Conservation (phyloP, 2,329 filamentous ascomycete species). For the Talaromyces atroroseus region DNA sequence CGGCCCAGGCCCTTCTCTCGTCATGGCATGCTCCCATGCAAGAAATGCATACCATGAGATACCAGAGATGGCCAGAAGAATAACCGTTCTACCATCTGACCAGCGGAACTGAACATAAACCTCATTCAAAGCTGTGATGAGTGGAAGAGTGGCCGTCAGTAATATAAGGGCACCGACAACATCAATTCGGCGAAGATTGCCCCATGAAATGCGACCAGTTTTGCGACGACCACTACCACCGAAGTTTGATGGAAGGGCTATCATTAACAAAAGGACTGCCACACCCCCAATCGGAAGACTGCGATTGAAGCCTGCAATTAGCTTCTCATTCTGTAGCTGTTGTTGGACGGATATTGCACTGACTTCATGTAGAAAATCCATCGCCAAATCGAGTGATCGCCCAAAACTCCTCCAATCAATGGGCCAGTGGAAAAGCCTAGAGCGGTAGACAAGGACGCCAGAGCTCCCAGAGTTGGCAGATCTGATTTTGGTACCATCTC, state of each 20-base stretch:
- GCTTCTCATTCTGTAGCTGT: background rate
- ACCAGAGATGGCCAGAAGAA: conserved; percentile 1
- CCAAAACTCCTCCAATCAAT: conserved; percentile 21
- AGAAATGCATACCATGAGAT: conserved; percentile 29
- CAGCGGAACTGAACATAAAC: conserved; percentile 41
- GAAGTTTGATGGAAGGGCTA: conserved; percentile 2
- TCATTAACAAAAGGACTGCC: background rate
- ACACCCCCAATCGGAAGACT: conserved; percentile 5
- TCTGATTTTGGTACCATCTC: conserved; percentile 25
- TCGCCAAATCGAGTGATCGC: conserved; percentile 19
- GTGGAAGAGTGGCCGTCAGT: conserved; percentile 38
- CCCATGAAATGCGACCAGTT: background rate
- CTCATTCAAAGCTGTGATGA: conserved; percentile 46
- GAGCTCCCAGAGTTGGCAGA: conserved; percentile 20
- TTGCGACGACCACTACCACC: background rate
- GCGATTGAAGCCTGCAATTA: background rate
- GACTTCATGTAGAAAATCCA: conserved; percentile 25
- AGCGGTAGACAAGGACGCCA: conserved; percentile 21
- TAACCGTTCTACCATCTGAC: conserved; percentile 33
- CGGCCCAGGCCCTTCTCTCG: conserved; percentile 15
- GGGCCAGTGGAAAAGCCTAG: conserved; percentile 21
- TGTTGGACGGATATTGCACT: background rate
- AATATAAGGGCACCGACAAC: conserved; percentile 32
- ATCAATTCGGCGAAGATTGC: conserved; percentile 37
- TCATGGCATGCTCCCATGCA: conserved; percentile 24